phyloP scores from a whole-genome alignment of 495 filamentous ascomycete species.

The Penicillium coffeae region DNA sequence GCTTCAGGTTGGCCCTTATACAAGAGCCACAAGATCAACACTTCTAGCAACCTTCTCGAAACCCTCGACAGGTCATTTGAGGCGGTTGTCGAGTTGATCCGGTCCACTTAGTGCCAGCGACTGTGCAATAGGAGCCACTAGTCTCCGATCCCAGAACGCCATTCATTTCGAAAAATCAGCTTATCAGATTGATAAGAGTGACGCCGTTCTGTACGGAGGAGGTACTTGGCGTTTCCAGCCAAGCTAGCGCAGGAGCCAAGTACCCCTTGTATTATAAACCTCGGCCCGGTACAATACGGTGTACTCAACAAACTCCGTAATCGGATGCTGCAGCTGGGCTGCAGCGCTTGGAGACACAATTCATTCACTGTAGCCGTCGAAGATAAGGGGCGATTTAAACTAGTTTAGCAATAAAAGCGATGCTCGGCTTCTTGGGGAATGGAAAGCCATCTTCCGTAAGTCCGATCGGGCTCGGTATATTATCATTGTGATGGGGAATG shows the following conservation, averaged over 20 bases:
- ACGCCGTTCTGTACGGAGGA: not conserved
- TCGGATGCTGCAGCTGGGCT: conserved; percentile 15
- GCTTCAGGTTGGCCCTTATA: not conserved
- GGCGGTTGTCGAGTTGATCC: not conserved
- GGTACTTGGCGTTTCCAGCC: not conserved
- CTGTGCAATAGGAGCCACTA: conserved; percentile 7
- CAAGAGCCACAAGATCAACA: not conserved
- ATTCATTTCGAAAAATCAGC: conserved; percentile 2
- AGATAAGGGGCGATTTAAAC: too few species aligned
- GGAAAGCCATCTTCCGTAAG: not conserved
- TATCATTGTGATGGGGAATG: conserved; percentile 4
- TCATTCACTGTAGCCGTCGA: too few species aligned
- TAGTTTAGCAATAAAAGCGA: too few species aligned
- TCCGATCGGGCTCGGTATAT: not conserved
- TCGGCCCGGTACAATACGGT: conserved; percentile 1
- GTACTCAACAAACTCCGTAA: conserved; percentile 20
- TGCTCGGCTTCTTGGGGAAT: too few species aligned
- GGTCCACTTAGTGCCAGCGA: conserved; percentile 8
- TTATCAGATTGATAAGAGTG: conserved; percentile 32
- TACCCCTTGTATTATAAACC: not conserved
- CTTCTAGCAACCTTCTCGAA: conserved; percentile 15
- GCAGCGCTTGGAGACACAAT: conserved; percentile 5
- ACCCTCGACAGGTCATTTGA: not conserved
- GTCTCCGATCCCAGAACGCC: conserved; percentile 10
- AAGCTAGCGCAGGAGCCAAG: not conserved